These are phyloP conservation scores for Naganishia friedmannii DNA, from an alignment of 768 basidiomycete species.

Conservation along the genomic window DNA sequence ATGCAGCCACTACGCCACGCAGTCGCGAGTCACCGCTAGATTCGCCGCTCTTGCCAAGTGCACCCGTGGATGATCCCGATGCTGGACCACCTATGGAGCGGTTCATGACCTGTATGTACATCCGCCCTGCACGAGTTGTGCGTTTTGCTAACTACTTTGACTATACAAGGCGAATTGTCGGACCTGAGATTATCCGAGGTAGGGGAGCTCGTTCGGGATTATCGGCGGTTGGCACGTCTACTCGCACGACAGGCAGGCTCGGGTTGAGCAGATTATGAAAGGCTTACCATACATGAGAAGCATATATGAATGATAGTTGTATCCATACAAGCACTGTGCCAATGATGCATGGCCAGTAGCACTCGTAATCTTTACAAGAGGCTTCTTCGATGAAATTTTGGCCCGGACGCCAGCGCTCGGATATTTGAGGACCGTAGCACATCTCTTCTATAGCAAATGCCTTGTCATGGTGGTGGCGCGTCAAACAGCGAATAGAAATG, in stretches of 20 bases:
- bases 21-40: slow-evolving; percentile 35
- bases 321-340: no score
- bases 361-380: no score
- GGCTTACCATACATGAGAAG: no score
- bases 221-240: slow-evolving; percentile 62
- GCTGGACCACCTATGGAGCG: slow-evolving; percentile 49
- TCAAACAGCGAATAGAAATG: no score
- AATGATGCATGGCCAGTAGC: no score
- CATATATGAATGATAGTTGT: no score
- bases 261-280: not conserved
- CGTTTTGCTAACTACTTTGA: slow-evolving; percentile 59
- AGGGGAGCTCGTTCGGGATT: slow-evolving; percentile 73
- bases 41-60: slow-evolving; percentile 34
- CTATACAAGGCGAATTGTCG: slow-evolving; percentile 69
- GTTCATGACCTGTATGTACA: slow-evolving; percentile 43
- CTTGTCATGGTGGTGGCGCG: no score
- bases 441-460: no score
- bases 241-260: not conserved
- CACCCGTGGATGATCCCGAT: slow-evolving; percentile 53
- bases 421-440: no score
- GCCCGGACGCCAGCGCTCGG: no score
- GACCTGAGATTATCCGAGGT: slow-evolving; percentile 81
- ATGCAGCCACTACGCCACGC: slow-evolving; percentile 25
- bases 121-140: not conserved
- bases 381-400: no score